phyloP scores from a whole-genome alignment of 2,329 filamentous ascomycete species.

The Colletotrichum sp. region DNA sequence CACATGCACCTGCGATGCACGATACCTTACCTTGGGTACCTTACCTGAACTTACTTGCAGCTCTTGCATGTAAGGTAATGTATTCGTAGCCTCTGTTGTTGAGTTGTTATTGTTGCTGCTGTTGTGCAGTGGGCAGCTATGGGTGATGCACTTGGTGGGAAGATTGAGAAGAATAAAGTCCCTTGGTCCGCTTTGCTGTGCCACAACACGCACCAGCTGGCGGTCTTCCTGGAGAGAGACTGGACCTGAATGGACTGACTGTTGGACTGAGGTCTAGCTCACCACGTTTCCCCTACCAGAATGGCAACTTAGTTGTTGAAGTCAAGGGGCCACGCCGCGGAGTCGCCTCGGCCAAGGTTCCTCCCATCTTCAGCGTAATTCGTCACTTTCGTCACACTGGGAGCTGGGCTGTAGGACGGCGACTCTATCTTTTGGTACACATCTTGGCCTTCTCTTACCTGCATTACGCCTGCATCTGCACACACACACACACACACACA shows the following conservation, averaged over 20 bases:
- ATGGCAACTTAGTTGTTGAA: not conserved
- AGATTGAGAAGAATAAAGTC: not conserved
- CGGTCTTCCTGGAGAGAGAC: not conserved
- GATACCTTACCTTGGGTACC: not conserved
- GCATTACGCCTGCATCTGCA: not conserved
- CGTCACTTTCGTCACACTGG: not conserved
- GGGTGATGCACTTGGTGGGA: not conserved
- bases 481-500: not conserved
- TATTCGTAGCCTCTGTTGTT: not conserved
- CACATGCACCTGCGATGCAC: not conserved
- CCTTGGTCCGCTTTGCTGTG: not conserved
- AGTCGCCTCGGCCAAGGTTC: not conserved
- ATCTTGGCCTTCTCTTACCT: not conserved
- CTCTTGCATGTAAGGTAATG: not conserved
- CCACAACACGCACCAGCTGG: slow-evolving; percentile 10
- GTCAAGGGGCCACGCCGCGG: not conserved
- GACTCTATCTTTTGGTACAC: not conserved
- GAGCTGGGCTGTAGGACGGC: not conserved
- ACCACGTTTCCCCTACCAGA: not conserved
- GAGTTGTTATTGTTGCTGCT: not conserved
- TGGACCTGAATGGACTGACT: not conserved
- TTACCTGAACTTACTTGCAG: not conserved
- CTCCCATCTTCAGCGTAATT: not conserved
- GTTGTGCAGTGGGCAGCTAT: not conserved
- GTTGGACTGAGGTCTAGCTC: not conserved